Base-by-base conservation (phyloP, 148 eudicot species). In the Linanthus parryae region DNA sequence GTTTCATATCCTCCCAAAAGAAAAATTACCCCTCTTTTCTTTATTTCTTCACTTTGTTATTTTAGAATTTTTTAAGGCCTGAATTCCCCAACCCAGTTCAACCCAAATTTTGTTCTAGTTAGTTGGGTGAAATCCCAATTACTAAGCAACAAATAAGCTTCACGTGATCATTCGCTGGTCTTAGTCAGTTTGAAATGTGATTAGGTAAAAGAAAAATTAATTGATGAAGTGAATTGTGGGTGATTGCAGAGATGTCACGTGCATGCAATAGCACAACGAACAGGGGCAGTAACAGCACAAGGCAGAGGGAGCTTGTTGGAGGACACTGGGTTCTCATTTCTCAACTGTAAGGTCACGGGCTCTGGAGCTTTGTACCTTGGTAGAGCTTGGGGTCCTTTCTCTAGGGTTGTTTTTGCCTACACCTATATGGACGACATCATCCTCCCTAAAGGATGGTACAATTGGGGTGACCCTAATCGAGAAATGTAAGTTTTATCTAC, bases 371-470 rank as follows among this genome's bases (percentile, higher is more conserved):
- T 86, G 7, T 91, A 83, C 67, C 84, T 86, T 10, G 95, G 97
- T 12, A 64, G 97, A 58, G 97, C 95, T 12, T 86, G 97, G 97
- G 86, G 95, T 27, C 88, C 95, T 45, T 90, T 85, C 55, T 90
- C 97, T 16, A 72, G 92, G 67, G 97, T 90, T 7, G 66, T 91
- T 38, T 91, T 83, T 42, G 95, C 95, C 48, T 85, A 68, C 64
- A 91, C 95, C 16, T 81, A 83, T 27, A 85, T 91, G 92, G 95
- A 85, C 70, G 70, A 80, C 59, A 83, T 85, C 37, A 81, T 86
- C 76, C 59, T 83, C 11, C 92, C 97, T 0, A 76, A 75, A 58
- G 97, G 97, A 44, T 91, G 97, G 97, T 72, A 76, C 39, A 73
- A 86, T 19, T 85, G 88, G 95, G 95, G 95, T 24, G 97, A 85